Base-by-base conservation (phyloP, 768 basidiomycete species). In the Lactarius sp. region DNA sequence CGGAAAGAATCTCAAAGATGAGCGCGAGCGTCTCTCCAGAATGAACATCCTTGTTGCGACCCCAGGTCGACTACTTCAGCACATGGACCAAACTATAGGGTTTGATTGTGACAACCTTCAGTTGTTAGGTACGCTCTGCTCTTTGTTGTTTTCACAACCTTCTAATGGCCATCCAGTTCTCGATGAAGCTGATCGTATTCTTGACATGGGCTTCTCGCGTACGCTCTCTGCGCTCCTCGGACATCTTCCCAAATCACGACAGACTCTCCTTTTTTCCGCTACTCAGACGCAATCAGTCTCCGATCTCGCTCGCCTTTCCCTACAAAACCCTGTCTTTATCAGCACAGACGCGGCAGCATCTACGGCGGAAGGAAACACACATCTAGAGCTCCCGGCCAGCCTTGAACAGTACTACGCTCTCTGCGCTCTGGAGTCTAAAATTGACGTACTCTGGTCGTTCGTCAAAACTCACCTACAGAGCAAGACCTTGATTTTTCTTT, bases 31-130 rank as follows among this genome's bases (percentile, higher is more conserved):
- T 7, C 75, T 99, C 49, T 81, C 87, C 10, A 82, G 92, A 47
- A 98, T 98, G 94, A 99, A 99, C 70, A 97, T 99, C 62, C 83
- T 99, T n/a, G 92, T 99, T 16, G 96, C 96, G 2, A 98, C 96
- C 4, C 96, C 96, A 5, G 96, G 96, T 31, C 83, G 96, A 51
- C 78, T 99, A 49, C 77, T 99, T 51, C 97, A 99, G 70, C 97
- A 99, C 73, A 90, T 99, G 88, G 97, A 98, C 72, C 94, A 98
- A 74, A 98, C 97, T 3, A 83, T 94, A 59, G 95, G 95, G 1
- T 97, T 99, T 66, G 94, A 94, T 62, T 85, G 86, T 33, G 87
- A 89, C 66, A 92, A 93, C 71, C 77, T 99, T n/a, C 94, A 98
- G 73, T 71, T 95, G 37, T 83, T 99, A 20, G 88, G 94, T 92